Evolutionary conservation across 2,329 filamentous ascomycete genomes (phyloP).

Genomic region (Penicillium hesseltinei): DNA sequence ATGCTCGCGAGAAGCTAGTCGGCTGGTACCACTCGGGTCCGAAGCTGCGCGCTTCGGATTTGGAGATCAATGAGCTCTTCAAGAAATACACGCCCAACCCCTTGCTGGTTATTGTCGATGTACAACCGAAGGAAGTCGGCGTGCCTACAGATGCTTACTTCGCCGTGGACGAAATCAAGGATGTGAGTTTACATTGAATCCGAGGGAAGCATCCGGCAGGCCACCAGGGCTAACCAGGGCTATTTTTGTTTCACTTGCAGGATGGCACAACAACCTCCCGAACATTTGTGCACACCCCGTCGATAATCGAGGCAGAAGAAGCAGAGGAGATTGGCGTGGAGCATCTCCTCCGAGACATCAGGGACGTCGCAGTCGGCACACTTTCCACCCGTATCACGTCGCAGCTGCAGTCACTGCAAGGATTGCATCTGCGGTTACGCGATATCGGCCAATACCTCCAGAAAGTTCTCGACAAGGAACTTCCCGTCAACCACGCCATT

Average conservation of each 20-base stretch:
- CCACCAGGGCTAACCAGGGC: conserved; percentile 4
- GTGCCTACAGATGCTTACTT: conserved; percentile 99
- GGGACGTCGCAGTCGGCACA: conserved; percentile 95
- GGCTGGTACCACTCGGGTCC: conserved; percentile 99
- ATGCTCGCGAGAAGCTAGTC: conserved; percentile 96
- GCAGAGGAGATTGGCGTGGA: conserved; percentile 99
- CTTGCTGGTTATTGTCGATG: conserved; percentile 94
- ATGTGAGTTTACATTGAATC: conserved; percentile 60
- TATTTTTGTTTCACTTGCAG: conserved; percentile 46
- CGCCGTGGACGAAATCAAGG: conserved; percentile 98
- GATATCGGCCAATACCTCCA: conserved; percentile 95
- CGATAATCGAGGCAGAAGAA: conserved; percentile 97
- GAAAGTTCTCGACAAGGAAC: conserved; percentile 87
- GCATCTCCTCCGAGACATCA: conserved; percentile 94
- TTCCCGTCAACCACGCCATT: conserved; percentile 96
- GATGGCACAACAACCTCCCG: conserved; percentile 95
- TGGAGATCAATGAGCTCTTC: conserved; percentile 99
- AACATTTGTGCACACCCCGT: conserved; percentile 97
- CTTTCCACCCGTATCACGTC: conserved; percentile 95
- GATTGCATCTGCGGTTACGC: conserved; percentile 86
- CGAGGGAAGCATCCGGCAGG: neutral
- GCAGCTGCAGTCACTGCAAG: conserved; percentile 95
- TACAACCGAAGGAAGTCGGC: conserved; percentile 95
- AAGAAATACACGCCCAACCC: conserved; percentile 98
- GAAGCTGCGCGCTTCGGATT: conserved; percentile 91